Conservation (phyloP, 2,329 filamentous ascomycete genomes). For the Stromatinia cepivora region DNA sequence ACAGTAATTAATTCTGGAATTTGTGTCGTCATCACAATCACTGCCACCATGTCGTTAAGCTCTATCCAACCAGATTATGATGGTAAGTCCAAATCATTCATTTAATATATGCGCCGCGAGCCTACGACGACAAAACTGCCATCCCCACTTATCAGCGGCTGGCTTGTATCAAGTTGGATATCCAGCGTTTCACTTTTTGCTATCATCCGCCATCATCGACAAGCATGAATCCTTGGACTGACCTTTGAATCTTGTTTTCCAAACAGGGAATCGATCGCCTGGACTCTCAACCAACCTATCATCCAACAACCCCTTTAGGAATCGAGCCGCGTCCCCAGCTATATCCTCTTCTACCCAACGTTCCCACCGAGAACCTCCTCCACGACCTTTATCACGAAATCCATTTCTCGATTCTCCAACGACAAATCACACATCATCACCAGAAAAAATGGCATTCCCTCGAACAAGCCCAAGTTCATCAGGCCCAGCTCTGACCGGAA, state of each 20-base stretch:
- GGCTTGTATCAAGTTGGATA: slow-evolving; percentile 38
- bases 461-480: slow-evolving; percentile 44
- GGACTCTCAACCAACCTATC: slow-evolving; percentile 63
- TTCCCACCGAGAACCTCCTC: slow-evolving; percentile 59
- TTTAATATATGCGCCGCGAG: slow-evolving; percentile 32
- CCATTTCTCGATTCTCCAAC: slow-evolving; percentile 67
- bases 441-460: slow-evolving; percentile 52
- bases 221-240: slow-evolving; percentile 39
- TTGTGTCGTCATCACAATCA: slow-evolving; percentile 17
- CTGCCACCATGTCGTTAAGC: slow-evolving; percentile 37
- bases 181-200: slow-evolving; percentile 37
- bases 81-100: slow-evolving; percentile 35
- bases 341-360: slow-evolving; percentile 45
- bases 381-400: slow-evolving; percentile 68
- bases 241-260: slow-evolving; percentile 35
- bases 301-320: slow-evolving; percentile 80
- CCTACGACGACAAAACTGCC: slow-evolving; percentile 30
- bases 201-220: slow-evolving; percentile 27
- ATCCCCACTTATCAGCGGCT: slow-evolving; percentile 36
- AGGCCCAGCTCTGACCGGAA: slow-evolving; percentile 46
- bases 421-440: slow-evolving; percentile 38
- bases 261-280: slow-evolving; percentile 43
- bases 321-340: slow-evolving; percentile 64
- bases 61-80: slow-evolving; percentile 36
- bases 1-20: not conserved